phyloP scores from a whole-genome alignment of 768 basidiomycete genomes.

The Lentinus brumalis region DNA sequence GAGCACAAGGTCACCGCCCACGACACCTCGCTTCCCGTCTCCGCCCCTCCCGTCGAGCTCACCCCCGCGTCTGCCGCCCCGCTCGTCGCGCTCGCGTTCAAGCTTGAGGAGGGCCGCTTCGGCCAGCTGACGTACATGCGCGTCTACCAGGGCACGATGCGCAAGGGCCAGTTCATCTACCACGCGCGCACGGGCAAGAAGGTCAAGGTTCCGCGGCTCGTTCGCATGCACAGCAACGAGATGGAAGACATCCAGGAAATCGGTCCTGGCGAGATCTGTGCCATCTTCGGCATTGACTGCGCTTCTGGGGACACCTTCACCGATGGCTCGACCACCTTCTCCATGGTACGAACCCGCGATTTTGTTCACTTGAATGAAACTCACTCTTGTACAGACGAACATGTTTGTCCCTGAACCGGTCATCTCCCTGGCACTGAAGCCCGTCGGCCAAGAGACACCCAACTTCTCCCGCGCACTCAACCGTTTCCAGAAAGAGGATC shows the following conservation, averaged over 20 bases:
- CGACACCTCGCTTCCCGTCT: conserved; percentile 69
- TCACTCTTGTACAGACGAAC: conserved; percentile 61
- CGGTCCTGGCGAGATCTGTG: conserved; percentile 98
- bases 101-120: conserved; percentile 95
- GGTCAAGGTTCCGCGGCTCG: conserved; percentile 94
- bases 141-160: conserved; percentile 94
- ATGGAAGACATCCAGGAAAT: conserved; percentile 99
- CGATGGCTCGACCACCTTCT: conserved; percentile 84
- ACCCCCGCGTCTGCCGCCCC: conserved; percentile 84
- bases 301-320: conserved; percentile 98
- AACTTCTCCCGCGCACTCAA: conserved; percentile 97
- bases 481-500: conserved; percentile 98
- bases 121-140: conserved; percentile 98
- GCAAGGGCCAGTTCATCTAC: conserved; percentile 81
- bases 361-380: not conserved
- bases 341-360: conserved; percentile 65
- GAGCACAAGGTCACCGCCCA: conserved; percentile 81
- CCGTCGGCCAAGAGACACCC: conserved; percentile 89
- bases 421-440: conserved; percentile 92
- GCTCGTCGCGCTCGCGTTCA: conserved; percentile 94
- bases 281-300: conserved; percentile 98
- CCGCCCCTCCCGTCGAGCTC: conserved; percentile 72
- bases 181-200: conserved; percentile 96
- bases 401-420: conserved; percentile 99
- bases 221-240: conserved; percentile 98